Conservation (phyloP, 495 filamentous ascomycete genomes). For the Xeromyces bisporus region DNA sequence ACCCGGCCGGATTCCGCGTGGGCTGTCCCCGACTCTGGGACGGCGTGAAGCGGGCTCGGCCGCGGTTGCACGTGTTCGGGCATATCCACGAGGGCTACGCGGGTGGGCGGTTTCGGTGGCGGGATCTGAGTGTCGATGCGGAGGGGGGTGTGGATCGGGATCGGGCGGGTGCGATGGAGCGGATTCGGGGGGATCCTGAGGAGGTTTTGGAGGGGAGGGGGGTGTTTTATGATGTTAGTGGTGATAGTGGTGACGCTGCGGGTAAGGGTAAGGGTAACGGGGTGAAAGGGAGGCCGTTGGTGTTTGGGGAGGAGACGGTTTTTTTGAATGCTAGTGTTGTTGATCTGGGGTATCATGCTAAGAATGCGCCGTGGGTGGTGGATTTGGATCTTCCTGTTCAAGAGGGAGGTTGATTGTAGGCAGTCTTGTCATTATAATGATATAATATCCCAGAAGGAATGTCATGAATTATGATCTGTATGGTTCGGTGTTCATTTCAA, state of each 20-base stretch:
- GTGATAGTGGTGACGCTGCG: background rate
- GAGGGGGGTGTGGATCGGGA: too few relatives aligned
- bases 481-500: too few relatives aligned
- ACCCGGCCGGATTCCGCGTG: constrained; percentile 12
- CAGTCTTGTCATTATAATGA: too few relatives aligned
- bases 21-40: constrained; percentile 31
- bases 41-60: constrained; percentile 27
- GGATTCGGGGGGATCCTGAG: constrained; percentile 18
- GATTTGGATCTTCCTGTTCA: constrained; percentile 38
- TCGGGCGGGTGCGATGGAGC: constrained; percentile 7
- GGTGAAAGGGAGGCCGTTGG: constrained; percentile 15
- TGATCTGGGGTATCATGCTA: constrained; percentile 28
- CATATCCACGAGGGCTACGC: constrained; percentile 60
- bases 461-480: too few relatives aligned
- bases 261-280: background rate
- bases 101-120: constrained; percentile 43
- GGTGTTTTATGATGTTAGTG: constrained; percentile 28
- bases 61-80: constrained; percentile 40
- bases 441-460: too few relatives aligned
- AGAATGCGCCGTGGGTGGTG: constrained; percentile 45
- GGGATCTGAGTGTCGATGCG: constrained; percentile 8
- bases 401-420: too few relatives aligned
- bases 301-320: constrained; percentile 40
- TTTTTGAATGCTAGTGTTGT: constrained; percentile 59
- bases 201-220: constrained; percentile 24